Base-by-base conservation (phyloP, 352 stramenopile genomes). In the Halophytophthora polymorphica region DNA sequence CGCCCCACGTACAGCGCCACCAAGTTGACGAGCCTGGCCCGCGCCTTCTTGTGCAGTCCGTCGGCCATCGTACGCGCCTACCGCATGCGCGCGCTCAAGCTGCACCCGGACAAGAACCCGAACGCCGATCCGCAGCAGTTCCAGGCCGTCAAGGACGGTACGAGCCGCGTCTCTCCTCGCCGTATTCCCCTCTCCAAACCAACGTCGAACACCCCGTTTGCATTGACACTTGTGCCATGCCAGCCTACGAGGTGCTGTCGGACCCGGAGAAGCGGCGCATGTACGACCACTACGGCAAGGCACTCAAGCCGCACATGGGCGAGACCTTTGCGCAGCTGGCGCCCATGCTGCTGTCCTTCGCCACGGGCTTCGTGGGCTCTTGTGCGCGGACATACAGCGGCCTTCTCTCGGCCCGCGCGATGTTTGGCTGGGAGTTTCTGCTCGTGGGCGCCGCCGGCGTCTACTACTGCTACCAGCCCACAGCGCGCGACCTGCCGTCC, bases 31-130 rank as follows among this genome's bases (percentile, higher is more conserved):
- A 34, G 46, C 31, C 37, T 37, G 37, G 21, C 50, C 17, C 49
- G 28, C 18, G 12, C 23, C 28, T 46, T 8, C 41, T 40, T 60
- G 53, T 12, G 22, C 31, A 98, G 81, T 58, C 65, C 92, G 25
- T 72, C 95, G 6, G 90, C 96, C 41, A 98, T 99, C 47, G 97
- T 98, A 60, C 86, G 90, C 43, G 90, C 95, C 4, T 99, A 99
- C 66, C 95, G 97, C 44, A 80, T 81, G 41, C 74, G 97, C 49
- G 90, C 85, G 53, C 77, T 98, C 28, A 88, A 97, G 69, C 88
- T 96, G n/a, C 95, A 99, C 52, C 96, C 96, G 2, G 96, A 99
- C 71, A 98, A 98, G 73, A 98, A 98, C 66, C 89, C 83, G 12
- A 83, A 81, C 36, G 87, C 83, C 2, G 71, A 88, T 37, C 81